Conservation (phyloP, 371 early-diverging fungal species). For the Zychaea mexicana region DNA sequence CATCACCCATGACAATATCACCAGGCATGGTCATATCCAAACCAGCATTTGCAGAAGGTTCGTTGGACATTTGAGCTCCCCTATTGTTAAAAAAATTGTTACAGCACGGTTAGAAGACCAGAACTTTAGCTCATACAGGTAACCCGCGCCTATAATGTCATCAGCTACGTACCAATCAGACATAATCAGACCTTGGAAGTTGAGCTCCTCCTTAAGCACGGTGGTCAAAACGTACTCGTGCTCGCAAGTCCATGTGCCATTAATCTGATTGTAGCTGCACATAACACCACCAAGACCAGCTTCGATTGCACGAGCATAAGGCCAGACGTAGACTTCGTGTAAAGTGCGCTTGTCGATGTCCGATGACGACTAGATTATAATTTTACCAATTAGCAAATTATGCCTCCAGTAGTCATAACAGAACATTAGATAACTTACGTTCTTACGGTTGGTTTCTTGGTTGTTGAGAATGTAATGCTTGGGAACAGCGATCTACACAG, state of each 20-base stretch:
- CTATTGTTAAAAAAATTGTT: neutral
- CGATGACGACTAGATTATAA: constrained; percentile 27
- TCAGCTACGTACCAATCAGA: constrained; percentile 22
- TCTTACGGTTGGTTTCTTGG: constrained; percentile 43
- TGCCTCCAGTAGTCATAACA: neutral
- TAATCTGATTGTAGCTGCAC: constrained; percentile 52
- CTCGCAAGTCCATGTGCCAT: constrained; percentile 44
- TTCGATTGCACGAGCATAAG: constrained; percentile 47
- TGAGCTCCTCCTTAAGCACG: constrained; percentile 44
- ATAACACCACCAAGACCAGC: constrained; percentile 54
- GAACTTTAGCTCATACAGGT: no score
- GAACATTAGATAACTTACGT: constrained; percentile 3
- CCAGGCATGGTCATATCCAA: constrained; percentile 60
- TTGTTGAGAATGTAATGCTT: constrained; percentile 60
- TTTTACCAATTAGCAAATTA: no score
- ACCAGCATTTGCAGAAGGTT: constrained; percentile 34
- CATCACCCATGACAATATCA: constrained; percentile 30
- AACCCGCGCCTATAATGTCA: no score
- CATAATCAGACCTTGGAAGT: constrained; percentile 35
- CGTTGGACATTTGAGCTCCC: constrained; percentile 25
- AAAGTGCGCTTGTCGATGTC: constrained; percentile 50
- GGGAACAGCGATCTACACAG: constrained; percentile 44
- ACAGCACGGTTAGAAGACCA: no score
- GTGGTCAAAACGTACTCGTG: constrained; percentile 32
- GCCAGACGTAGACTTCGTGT: constrained; percentile 55